Evolutionary conservation across 1,284 basidiomycete species (phyloP).

Genomic region (Heterobasidion occidentale): DNA sequence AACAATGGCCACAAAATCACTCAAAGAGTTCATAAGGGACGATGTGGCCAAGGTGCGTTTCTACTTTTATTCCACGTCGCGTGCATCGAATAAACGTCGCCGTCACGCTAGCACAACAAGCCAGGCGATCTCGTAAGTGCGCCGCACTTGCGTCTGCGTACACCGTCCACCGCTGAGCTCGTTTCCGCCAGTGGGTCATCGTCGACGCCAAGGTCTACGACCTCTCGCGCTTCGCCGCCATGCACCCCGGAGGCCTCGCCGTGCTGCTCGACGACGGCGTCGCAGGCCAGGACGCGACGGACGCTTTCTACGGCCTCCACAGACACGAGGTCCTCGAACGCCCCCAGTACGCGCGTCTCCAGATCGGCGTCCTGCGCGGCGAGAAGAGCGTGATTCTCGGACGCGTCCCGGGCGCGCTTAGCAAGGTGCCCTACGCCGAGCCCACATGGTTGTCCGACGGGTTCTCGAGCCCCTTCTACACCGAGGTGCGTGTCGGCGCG

Average conservation of each 20-base stretch:
- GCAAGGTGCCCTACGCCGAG: constrained; percentile 83
- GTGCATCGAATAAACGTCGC: too few species aligned
- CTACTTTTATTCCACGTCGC: too few species aligned
- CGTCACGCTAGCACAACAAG: constrained; percentile 55
- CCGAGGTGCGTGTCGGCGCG: constrained; percentile 27
- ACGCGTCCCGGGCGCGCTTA: constrained; percentile 58
- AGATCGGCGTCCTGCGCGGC: constrained; percentile 70
- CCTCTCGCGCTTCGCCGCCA: constrained; percentile 50
- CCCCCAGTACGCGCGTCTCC: constrained; percentile 77
- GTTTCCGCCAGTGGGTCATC: constrained; percentile 44
- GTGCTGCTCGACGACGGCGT: constrained; percentile 33
- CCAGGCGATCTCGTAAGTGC: constrained; percentile 56
- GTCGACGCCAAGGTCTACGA: constrained; percentile 66
- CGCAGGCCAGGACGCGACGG: constrained; percentile 80
- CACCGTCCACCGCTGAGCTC: too few species aligned
- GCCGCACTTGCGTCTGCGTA: too few species aligned
- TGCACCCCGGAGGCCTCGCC: constrained; percentile 62
- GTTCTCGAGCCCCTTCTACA: constrained; percentile 83
- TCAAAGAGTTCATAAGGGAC: too few species aligned
- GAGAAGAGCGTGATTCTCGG: constrained; percentile 57
- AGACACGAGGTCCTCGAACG: constrained; percentile 79
- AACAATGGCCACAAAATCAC: too few species aligned
- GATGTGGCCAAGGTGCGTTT: too few species aligned
- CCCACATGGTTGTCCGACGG: constrained; percentile 82
- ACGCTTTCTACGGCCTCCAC: constrained; percentile 89